These are phyloP conservation scores for Lactarius quietus DNA, from an alignment of 768 basidiomycete genomes.

Conservation along the genomic window DNA sequence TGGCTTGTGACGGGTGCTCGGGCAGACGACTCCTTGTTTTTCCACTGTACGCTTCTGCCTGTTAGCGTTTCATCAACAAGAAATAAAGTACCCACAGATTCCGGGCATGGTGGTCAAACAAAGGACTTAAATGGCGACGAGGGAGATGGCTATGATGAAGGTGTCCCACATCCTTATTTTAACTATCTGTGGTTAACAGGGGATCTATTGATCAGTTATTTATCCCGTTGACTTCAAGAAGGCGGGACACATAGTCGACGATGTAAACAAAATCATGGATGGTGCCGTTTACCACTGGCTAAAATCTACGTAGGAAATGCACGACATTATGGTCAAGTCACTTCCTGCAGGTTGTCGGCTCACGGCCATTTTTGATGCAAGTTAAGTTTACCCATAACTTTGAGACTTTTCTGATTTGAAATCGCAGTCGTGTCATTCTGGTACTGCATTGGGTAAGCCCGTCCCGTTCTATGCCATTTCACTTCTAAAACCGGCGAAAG, in stretches of 20 bases:
- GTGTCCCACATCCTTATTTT: slow-evolving; percentile 31
- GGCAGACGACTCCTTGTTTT: slow-evolving; percentile 53
- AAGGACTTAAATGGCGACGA: slow-evolving; percentile 76
- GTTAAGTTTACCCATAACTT: slow-evolving; percentile 24
- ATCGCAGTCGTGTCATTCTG: slow-evolving; percentile 45
- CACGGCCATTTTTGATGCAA: slow-evolving; percentile 56
- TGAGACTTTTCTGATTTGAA: slow-evolving; percentile 15
- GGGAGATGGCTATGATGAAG: slow-evolving; percentile 76
- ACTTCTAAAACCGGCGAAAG: slow-evolving; percentile 24
- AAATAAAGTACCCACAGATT: slow-evolving; percentile 46
- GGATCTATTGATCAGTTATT: slow-evolving; percentile 52
- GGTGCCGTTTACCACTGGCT: not conserved
- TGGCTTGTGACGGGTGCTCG: slow-evolving; percentile 55
- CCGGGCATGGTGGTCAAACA: slow-evolving; percentile 94
- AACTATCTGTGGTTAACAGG: not conserved
- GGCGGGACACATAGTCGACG: slow-evolving; percentile 75
- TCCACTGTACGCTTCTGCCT: slow-evolving; percentile 40
- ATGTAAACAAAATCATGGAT: slow-evolving; percentile 39
- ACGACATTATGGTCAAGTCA: slow-evolving; percentile 46
- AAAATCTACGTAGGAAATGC: slow-evolving; percentile 35
- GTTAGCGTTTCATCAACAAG: not conserved
- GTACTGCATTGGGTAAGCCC: slow-evolving; percentile 41
- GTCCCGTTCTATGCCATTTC: not conserved
- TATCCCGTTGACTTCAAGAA: slow-evolving; percentile 85
- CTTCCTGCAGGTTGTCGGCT: slow-evolving; percentile 66